These are phyloP conservation scores for Xerocomellus intermedius DNA, from an alignment of 768 basidiomycete species.

Conservation along the genomic window DNA sequence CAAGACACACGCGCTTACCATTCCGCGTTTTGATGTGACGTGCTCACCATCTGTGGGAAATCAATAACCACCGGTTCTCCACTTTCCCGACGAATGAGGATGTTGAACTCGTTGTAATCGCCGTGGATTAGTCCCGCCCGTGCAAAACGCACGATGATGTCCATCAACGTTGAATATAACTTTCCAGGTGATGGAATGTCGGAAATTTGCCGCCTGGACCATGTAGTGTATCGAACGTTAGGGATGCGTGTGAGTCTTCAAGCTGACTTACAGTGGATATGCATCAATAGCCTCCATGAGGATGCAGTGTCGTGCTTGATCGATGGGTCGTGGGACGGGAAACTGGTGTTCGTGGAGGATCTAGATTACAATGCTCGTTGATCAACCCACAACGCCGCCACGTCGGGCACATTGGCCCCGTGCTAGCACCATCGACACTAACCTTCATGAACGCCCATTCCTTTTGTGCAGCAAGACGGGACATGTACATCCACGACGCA, in stretches of 20 bases:
- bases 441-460: constrained; percentile 99
- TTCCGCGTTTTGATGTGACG: constrained; percentile 94
- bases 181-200: constrained; percentile 83
- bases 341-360: constrained; percentile 89
- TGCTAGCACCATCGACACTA: neutral
- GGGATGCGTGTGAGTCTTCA: neutral
- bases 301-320: constrained; percentile 92
- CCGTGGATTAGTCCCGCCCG: constrained; percentile 96
- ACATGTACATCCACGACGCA: constrained; percentile 99
- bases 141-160: constrained; percentile 92
- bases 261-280: constrained; percentile 75
- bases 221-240: neutral
- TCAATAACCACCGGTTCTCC: constrained; percentile 90
- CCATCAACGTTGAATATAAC: constrained; percentile 91
- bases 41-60: constrained; percentile 99
- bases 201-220: constrained; percentile 76
- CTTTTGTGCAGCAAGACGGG: constrained; percentile 91
- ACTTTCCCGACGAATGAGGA: constrained; percentile 78
- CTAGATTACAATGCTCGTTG: constrained; percentile 39
- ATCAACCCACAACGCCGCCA: neutral
- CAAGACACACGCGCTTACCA: constrained; percentile 53
- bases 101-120: constrained; percentile 99
- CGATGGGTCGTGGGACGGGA: constrained; percentile 90
- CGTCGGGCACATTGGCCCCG: neutral
- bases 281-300: constrained; percentile 96